Percentiles rank a stretch among this genome's conserved stretches.
Evolutionary conservation across 2,329 filamentous ascomycete species (phyloP).

Genomic region (Xylaria sp.): DNA sequence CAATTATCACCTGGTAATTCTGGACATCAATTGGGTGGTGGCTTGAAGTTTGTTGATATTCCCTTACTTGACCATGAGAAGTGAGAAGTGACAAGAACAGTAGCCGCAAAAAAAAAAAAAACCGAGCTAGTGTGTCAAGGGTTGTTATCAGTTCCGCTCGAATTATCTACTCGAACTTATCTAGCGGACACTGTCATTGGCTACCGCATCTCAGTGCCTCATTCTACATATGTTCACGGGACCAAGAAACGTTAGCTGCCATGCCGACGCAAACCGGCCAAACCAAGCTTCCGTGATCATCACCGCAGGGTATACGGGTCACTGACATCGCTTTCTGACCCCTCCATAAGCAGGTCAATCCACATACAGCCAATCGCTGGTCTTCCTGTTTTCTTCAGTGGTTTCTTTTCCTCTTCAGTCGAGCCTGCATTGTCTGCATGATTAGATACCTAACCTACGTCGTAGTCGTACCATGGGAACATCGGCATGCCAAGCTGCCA

Average conservation of each 20-base stretch:
- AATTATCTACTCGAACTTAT: conserved; percentile 8
- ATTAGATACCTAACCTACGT: conserved; percentile 33
- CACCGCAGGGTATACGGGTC: conserved; percentile 16
- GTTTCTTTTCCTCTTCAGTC: conserved; percentile 22
- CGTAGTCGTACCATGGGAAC: conserved; percentile 32
- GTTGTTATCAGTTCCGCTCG: conserved; percentile 13
- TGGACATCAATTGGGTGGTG: background rate
- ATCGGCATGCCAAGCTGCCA: conserved; percentile 34
- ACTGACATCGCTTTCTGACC: conserved; percentile 15
- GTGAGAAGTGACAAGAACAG: too few species aligned
- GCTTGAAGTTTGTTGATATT: background rate
- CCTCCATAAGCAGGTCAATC: conserved; percentile 20
- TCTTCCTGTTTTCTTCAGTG: conserved; percentile 11
- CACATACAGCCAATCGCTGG: conserved; percentile 24
- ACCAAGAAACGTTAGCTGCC: conserved; percentile 24
- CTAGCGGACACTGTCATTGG: conserved; percentile 20
- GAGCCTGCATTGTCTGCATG: conserved; percentile 32
- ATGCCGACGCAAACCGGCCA: conserved; percentile 42
- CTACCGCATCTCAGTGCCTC: conserved; percentile 14
- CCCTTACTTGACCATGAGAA: too few species aligned
- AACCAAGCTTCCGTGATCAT: conserved; percentile 18
- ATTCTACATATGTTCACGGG: conserved; percentile 36
- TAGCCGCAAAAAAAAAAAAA: background rate
- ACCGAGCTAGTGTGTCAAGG: conserved; percentile 14
- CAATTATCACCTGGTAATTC: background rate